A percentile compares a stretch with the other conserved stretches of the same genome.
Evolutionary conservation across 148 eudicot species (phyloP).

Genomic region (Simmondsia chinensis): DNA sequence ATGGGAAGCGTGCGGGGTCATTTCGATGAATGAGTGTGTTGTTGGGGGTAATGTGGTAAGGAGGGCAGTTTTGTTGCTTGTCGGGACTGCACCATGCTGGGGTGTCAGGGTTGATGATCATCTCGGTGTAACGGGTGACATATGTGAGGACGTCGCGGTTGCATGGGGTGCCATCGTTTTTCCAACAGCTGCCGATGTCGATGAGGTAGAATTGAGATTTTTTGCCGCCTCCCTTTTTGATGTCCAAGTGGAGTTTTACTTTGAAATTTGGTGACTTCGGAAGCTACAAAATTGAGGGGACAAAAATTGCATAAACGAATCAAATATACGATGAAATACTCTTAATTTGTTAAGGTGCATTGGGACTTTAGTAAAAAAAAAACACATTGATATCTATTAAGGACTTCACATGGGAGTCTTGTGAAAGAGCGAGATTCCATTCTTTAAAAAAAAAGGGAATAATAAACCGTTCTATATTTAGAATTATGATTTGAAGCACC

Average conservation of each 20-base stretch:
- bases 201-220: constrained; percentile 42
- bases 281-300: constrained; percentile 10
- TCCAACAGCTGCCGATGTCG: constrained; percentile 72
- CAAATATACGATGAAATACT: no score
- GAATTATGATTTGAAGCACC: no score
- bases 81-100: constrained; percentile 20
- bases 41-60: constrained; percentile 33
- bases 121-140: constrained; percentile 53
- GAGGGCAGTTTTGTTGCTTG: constrained; percentile 26
- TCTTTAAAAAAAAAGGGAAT: no score
- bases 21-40: constrained; percentile 28
- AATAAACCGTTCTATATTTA: no score
- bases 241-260: constrained; percentile 30
- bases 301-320: no score
- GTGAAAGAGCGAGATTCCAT: no score
- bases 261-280: constrained; percentile 48
- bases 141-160: constrained; percentile 39
- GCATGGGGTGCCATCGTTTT: constrained; percentile 44
- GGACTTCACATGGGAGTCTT: no score
- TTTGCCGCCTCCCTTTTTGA: constrained; percentile 38
- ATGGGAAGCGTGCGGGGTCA: constrained; percentile 25
- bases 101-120: constrained; percentile 40
- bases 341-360: no score
- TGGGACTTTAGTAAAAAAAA: no score
- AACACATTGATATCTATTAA: no score